Percentiles rank a stretch among this genome's conserved stretches.
Conservation (phyloP, 495 filamentous ascomycete genomes). For the Acidiella bohemica region DNA sequence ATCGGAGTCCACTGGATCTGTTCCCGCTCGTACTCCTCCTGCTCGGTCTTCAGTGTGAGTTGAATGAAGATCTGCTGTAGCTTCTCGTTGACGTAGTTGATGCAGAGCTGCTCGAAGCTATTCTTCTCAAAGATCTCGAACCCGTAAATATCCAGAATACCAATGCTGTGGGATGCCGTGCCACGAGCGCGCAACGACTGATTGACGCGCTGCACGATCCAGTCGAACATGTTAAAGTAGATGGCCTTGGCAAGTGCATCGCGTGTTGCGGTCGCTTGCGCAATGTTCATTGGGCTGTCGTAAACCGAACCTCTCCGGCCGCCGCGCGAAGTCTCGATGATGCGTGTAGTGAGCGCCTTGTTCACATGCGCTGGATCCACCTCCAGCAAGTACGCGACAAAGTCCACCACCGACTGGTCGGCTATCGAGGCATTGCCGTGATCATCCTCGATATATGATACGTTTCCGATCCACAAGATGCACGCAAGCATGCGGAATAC, state of each 20-base stretch:
- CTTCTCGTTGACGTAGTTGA: slow-evolving; percentile 99
- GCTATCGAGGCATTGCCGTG: slow-evolving; percentile 71
- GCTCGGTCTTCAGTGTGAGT: slow-evolving; percentile 88
- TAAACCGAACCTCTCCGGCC: slow-evolving; percentile 69
- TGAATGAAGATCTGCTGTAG: slow-evolving; percentile 99
- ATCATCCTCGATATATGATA: slow-evolving; percentile 78
- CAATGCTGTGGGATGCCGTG: slow-evolving; percentile 66
- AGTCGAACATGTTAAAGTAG: slow-evolving; percentile 97
- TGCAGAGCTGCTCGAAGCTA: slow-evolving; percentile 98
- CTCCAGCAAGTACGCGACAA: slow-evolving; percentile 85
- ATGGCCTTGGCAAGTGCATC: slow-evolving; percentile 91
- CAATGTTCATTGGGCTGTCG: slow-evolving; percentile 79
- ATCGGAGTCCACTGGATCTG: slow-evolving; percentile 98
- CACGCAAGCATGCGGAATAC: slow-evolving; percentile 94
- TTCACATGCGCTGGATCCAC: slow-evolving; percentile 68
- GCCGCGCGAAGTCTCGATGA: slow-evolving; percentile 80
- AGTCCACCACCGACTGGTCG: slow-evolving; percentile 84
- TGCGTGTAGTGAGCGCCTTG: slow-evolving; percentile 76
- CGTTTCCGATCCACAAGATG: slow-evolving; percentile 89
- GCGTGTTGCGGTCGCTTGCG: slow-evolving; percentile 82
- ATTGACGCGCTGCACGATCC: slow-evolving; percentile 93
- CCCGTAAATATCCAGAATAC: slow-evolving; percentile 98
- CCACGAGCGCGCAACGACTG: slow-evolving; percentile 71
- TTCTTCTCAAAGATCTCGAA: slow-evolving; percentile 99
- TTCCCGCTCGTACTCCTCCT: slow-evolving; percentile 94